Conservation (phyloP, 116 monocot species). For the Zostera marina region DNA sequence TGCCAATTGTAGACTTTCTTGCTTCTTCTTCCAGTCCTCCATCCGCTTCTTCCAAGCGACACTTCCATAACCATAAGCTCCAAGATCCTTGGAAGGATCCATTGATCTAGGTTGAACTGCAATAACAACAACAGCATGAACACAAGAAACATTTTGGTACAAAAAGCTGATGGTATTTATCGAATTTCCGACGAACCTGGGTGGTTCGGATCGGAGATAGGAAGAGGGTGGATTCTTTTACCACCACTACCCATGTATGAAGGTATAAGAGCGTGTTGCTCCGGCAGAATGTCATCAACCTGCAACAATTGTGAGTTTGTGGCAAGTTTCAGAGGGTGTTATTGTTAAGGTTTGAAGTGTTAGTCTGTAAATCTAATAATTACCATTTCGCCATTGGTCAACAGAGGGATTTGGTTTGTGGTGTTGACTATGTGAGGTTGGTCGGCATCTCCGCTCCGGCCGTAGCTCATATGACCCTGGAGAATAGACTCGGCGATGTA, state of each 20-base stretch:
- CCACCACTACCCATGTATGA: slow-evolving; percentile 82
- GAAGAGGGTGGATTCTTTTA: slow-evolving; percentile 80
- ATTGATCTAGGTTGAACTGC: slow-evolving; percentile 80
- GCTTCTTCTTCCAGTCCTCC: slow-evolving; percentile 81
- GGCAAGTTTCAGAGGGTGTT: not conserved
- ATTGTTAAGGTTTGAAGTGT: too few species aligned
- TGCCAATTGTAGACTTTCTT: slow-evolving; percentile 43
- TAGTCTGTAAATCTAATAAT: not conserved
- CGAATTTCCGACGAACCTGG: slow-evolving; percentile 28
- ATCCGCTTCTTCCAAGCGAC: slow-evolving; percentile 89
- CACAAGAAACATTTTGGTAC: not conserved
- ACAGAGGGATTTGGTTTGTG: slow-evolving; percentile 46
- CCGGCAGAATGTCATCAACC: slow-evolving; percentile 85
- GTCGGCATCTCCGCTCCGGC: slow-evolving; percentile 42
- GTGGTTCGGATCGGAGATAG: slow-evolving; percentile 40
- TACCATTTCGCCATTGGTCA: slow-evolving; percentile 90
- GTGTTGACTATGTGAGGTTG: slow-evolving; percentile 30
- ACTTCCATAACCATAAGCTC: slow-evolving; percentile 81
- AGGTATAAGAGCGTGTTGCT: slow-evolving; percentile 83
- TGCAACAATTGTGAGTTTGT: slow-evolving; percentile 4
- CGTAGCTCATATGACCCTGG: slow-evolving; percentile 71
- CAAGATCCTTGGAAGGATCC: slow-evolving; percentile 89
- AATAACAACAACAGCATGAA: slow-evolving; percentile 3
- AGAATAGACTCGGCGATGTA: slow-evolving; percentile 43
- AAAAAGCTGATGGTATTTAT: slow-evolving; percentile 1